Evolutionary conservation across 176 grass and related monocot species (phyloP).

Genomic region (Triticum aestivum): DNA sequence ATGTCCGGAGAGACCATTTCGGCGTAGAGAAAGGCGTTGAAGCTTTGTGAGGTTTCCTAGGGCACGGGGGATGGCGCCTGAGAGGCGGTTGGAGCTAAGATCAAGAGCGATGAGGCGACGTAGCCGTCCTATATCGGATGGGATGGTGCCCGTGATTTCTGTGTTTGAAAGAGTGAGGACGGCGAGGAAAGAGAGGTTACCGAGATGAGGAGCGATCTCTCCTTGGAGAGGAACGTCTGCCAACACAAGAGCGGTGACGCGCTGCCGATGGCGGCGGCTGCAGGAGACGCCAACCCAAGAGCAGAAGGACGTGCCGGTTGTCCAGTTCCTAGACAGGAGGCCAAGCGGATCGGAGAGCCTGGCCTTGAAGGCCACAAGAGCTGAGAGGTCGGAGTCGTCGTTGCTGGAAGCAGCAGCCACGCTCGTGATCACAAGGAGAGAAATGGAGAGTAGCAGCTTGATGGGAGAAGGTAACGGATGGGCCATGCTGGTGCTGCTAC

Average conservation of each 20-base stretch:
- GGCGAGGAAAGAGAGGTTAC: background rate
- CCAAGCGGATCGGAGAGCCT: background rate
- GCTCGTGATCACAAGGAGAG: background rate
- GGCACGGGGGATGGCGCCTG: background rate
- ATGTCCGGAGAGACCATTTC: background rate
- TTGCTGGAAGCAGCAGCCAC: background rate
- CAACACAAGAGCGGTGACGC: background rate
- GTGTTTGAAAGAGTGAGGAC: background rate
- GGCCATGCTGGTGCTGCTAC: background rate
- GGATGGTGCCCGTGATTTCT: background rate
- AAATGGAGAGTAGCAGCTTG: background rate
- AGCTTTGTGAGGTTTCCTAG: constrained; percentile 13
- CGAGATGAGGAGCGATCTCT: background rate
- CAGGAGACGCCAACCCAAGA: background rate
- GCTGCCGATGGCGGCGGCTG: background rate
- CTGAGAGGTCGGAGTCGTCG: background rate
- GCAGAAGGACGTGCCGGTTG: background rate
- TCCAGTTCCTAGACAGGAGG: background rate
- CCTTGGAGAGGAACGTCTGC: background rate
- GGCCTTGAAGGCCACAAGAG: background rate
- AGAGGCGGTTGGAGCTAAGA: background rate
- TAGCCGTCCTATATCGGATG: background rate
- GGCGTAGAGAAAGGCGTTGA: background rate
- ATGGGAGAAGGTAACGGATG: background rate
- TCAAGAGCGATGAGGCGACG: background rate